Conservation (phyloP, 371 early-diverging fungal genomes). For the Haplosporangium sp. region DNA sequence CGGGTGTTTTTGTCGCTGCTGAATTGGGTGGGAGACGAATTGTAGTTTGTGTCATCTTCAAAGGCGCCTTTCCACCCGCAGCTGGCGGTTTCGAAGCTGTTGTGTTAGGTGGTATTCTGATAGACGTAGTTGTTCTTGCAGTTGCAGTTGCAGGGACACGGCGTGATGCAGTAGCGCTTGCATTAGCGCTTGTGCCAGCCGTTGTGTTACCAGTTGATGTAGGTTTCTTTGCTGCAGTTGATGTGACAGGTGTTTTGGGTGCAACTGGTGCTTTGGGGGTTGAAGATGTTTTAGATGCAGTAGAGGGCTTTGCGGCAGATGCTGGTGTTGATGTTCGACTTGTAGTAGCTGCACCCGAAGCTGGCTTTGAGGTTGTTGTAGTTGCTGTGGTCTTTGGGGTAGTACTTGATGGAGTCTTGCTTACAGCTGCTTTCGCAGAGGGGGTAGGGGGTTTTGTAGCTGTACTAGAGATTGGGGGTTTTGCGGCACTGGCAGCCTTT, state of each 20-base stretch:
- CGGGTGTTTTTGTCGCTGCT: conserved; percentile 10
- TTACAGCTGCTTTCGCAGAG: conserved; percentile 5
- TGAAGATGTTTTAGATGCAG: background rate
- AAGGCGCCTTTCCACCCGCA: conserved; percentile 33
- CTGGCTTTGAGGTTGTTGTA: conserved; percentile 1
- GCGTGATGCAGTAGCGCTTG: conserved; percentile 12
- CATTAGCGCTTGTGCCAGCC: background rate
- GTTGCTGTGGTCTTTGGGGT: conserved; percentile 8
- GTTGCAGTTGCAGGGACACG: conserved; percentile 21
- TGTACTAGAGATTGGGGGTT: background rate
- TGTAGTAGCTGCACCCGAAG: background rate
- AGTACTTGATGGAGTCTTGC: background rate
- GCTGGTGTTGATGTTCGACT: background rate
- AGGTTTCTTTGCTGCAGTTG: conserved; percentile 30
- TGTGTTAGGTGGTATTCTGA: conserved; percentile 22
- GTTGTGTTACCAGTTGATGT: conserved; percentile 21
- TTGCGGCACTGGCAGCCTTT: conserved; percentile 6
- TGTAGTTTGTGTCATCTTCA: conserved; percentile 40
- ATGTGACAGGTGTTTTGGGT: conserved; percentile 30
- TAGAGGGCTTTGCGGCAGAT: background rate
- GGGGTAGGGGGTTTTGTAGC: background rate
- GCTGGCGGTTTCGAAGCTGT: conserved; percentile 24
- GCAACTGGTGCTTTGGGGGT: conserved; percentile 2
- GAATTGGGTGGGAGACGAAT: conserved; percentile 26
- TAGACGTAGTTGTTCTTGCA: conserved; percentile 37